Evolutionary conservation across 2,329 filamentous ascomycete genomes (phyloP), one percentile per base, ranked within the genome.

Genomic region (Claviceps purpurea): DNA sequence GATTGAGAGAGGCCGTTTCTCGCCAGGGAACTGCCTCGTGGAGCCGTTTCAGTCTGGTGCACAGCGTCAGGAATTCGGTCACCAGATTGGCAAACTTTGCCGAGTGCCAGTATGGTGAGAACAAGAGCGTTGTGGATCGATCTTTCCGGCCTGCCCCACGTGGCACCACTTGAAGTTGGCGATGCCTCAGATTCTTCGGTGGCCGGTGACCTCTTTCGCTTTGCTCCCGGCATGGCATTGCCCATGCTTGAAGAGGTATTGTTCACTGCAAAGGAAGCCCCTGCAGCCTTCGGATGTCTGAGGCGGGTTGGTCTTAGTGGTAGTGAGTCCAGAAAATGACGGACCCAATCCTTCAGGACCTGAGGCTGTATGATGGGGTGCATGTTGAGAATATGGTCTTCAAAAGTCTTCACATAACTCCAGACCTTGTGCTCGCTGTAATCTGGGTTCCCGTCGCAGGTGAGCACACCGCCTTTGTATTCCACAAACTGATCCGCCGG

Each of bases 81-180:
- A 45, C 72, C 73, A 57, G 76, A 68, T 8, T 73, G 64, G 60
- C 87, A 91, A 13, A 97, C 85, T 61, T 89, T 89, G 18, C 93
- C 93, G 5, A 98, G 71, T 0, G 91, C 91, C 51, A 97, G 74
- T 1, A 95, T 81, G 4, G 91, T 74, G 2, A 96, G 75, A 1
- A 96, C 79, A 41, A 97, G 75, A 0, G 89, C 89, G 58, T 87
- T 95, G 50, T 82, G 78, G 16, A 93, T 81, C 7, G 85, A 88
- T 50, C 84, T 74, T 57, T 76, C 77, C 2, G 80, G 79, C 52
- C 72, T 72, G 3, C 73, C 71, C 6, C 70, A 67, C 58, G 74
- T 76, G 38, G 56, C 56, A 37, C 55, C 56, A 18, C 56, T 55
- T 55, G 68, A 56, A 48, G 61, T 68, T 58, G 60, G 56, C 38